These are phyloP conservation scores for Thymus quinquecostatus DNA, from an alignment of 257 asterid species.

Conservation along the genomic window DNA sequence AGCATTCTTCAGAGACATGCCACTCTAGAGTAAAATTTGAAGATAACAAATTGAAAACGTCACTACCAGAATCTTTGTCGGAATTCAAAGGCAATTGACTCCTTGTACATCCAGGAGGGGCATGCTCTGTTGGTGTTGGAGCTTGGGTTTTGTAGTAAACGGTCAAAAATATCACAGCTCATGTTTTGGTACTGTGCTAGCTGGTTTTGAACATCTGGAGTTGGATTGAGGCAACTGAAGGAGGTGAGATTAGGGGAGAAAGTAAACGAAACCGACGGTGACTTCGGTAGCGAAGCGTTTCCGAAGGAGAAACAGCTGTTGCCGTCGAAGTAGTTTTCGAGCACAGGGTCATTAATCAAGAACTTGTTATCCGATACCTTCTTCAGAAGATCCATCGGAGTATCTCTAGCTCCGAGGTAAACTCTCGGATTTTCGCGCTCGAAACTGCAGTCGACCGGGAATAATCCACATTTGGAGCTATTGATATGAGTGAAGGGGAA, in stretches of 20 bases:
- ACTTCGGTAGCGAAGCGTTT: neutral
- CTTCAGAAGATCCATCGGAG: neutral
- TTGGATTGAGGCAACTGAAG: conserved; percentile 27
- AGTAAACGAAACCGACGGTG: conserved; percentile 31
- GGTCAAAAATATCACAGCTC: neutral
- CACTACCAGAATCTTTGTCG: too few species aligned
- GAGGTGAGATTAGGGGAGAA: conserved; percentile 33
- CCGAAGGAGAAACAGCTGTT: neutral
- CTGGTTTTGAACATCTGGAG: accelerated
- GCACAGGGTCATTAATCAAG: neutral
- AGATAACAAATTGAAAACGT: conserved; percentile 25
- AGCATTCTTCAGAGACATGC: conserved; percentile 40
- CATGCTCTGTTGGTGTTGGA: neutral
- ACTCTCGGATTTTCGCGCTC: conserved; percentile 10
- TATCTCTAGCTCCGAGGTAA: conserved; percentile 5
- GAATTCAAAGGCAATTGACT: conserved; percentile 34
- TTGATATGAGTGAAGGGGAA: conserved; percentile 34
- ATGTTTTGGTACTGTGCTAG: neutral
- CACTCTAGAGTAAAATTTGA: conserved; percentile 35
- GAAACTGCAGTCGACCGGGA: conserved; percentile 25
- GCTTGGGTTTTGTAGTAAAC: conserved; percentile 10
- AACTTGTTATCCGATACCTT: neutral
- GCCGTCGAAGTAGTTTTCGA: neutral
- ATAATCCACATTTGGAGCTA: conserved; percentile 40
- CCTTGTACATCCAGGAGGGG: conserved; percentile 10